Evolutionary conservation across 768 basidiomycete species (phyloP).

Genomic region (Naganishia vaughanmartiniae): DNA sequence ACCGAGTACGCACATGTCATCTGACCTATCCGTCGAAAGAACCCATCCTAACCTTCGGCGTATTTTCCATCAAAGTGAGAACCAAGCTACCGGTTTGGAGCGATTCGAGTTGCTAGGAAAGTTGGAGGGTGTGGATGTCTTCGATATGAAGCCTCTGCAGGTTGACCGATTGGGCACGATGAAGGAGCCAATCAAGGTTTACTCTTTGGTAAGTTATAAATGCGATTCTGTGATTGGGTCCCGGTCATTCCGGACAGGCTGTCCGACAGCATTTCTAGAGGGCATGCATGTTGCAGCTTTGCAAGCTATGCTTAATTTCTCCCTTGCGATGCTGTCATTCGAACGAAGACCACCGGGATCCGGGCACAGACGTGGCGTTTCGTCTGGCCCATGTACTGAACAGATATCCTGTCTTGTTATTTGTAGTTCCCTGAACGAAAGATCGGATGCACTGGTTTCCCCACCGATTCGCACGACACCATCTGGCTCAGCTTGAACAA

Average conservation of each 20-base stretch:
- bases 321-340: background rate
- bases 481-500: conserved; percentile 74
- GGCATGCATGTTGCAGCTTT: conserved; percentile 7
- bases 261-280: background rate
- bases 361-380: no score
- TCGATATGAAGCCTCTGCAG: conserved; percentile 82
- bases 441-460: conserved; percentile 90
- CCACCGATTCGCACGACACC: conserved; percentile 91
- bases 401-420: background rate
- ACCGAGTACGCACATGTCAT: conserved; percentile 42
- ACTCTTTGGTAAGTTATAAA: conserved; percentile 69
- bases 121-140: conserved; percentile 80
- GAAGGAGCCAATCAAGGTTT: conserved; percentile 79
- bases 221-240: background rate
- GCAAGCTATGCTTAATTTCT: background rate
- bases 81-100: conserved; percentile 94
- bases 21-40: background rate
- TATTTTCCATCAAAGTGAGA: conserved; percentile 52
- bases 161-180: conserved; percentile 82
- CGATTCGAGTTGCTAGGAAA: conserved; percentile 89
- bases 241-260: background rate
- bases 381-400: no score
- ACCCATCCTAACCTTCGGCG: background rate
- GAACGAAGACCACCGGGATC: background rate
- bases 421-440: conserved; percentile 73